Conservation (phyloP, 1,284 basidiomycete species). For the Lignosus rhinocerotis region DNA sequence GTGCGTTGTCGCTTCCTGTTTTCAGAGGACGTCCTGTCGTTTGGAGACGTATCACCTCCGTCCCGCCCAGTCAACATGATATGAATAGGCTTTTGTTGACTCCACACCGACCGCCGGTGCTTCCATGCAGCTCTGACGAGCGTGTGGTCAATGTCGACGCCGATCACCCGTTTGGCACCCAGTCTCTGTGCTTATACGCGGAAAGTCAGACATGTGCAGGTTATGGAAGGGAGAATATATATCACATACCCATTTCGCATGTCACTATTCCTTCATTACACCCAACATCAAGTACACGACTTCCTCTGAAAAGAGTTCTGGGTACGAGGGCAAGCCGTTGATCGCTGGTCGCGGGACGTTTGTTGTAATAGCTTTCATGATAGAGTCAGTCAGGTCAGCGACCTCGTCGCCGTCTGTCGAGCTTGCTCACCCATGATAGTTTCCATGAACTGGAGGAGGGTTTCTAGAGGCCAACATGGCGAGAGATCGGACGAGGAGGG, state of each 20-base stretch:
- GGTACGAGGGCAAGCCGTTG: slow-evolving; percentile 63
- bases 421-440: slow-evolving; percentile 57
- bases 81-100: slow-evolving; percentile 48
- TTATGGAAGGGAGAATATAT: not conserved
- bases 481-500: too few relatives aligned
- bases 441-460: slow-evolving; percentile 54
- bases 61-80: not conserved
- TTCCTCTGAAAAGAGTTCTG: slow-evolving; percentile 47
- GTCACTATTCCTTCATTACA: slow-evolving; percentile 84
- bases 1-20: slow-evolving; percentile 29
- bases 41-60: too few relatives aligned
- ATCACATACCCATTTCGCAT: slow-evolving; percentile 68
- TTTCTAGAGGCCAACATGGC: not conserved
- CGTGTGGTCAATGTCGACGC: slow-evolving; percentile 79
- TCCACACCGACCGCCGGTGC: slow-evolving; percentile 67
- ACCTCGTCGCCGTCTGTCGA: not conserved
- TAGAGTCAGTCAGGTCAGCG: not conserved
- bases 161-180: slow-evolving; percentile 62
- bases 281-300: slow-evolving; percentile 75
- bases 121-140: slow-evolving; percentile 74
- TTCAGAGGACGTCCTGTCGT: not conserved
- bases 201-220: not conserved
- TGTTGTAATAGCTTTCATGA: slow-evolving; percentile 64
- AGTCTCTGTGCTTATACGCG: slow-evolving; percentile 55
- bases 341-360: slow-evolving; percentile 60